Evolutionary conservation across 129 eudicot genomes (phyloP).

Genomic region (Helianthus annuus): DNA sequence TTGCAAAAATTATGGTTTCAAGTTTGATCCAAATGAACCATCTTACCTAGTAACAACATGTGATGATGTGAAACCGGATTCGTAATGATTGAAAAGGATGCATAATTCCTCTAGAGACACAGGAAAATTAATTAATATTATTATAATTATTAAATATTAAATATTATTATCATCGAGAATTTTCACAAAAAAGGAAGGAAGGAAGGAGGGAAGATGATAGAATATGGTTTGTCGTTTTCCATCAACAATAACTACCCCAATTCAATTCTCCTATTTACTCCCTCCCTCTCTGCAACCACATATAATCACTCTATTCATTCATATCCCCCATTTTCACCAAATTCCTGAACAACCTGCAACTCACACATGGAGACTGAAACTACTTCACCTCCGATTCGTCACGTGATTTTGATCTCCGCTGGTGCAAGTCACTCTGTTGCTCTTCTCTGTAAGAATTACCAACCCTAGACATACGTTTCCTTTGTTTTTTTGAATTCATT

Average conservation of each 20-base stretch:
- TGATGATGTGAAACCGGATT: no score
- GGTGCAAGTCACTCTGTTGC: slow-evolving; percentile 98
- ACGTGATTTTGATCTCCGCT: slow-evolving; percentile 68
- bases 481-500: neutral
- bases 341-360: neutral
- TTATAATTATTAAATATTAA: no score
- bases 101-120: no score
- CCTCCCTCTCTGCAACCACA: slow-evolving; percentile 8
- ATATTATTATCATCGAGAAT: no score
- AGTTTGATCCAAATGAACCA: no score
- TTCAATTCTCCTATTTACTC: slow-evolving; percentile 9
- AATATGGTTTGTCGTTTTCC: slow-evolving; percentile 19
- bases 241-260: slow-evolving; percentile 10
- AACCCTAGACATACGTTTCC: no score
- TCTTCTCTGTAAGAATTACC: slow-evolving; percentile 65
- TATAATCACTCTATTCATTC: neutral
- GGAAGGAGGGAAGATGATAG: neutral
- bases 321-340: neutral
- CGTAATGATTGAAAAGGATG: no score
- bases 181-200: no score
- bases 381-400: slow-evolving; percentile 34
- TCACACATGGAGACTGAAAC: slow-evolving; percentile 22
- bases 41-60: no score
- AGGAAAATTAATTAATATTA: no score
- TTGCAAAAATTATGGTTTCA: no score